Evolutionary conservation across 345 rosid genomes (phyloP).

Genomic region (Angophora floribunda): DNA sequence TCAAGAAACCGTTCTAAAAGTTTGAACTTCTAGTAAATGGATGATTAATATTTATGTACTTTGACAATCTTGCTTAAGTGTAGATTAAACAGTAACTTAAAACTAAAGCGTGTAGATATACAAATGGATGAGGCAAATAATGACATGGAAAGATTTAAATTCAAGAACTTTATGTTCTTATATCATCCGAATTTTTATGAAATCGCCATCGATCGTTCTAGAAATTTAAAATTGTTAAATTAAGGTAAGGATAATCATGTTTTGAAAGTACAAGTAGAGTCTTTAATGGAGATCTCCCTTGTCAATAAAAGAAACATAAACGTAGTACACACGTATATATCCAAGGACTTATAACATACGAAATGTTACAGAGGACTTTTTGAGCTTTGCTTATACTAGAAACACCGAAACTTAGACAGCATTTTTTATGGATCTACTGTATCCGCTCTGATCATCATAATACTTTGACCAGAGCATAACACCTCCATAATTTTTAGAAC

Average conservation of each 20-base stretch:
- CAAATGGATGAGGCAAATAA: no score
- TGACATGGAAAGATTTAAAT: not conserved
- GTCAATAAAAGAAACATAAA: not conserved
- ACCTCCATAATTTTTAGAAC: not conserved
- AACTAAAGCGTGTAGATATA: not conserved
- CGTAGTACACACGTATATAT: not conserved
- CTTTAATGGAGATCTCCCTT: not conserved
- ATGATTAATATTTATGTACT: fast-evolving
- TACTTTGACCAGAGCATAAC: not conserved
- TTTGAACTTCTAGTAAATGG: no score
- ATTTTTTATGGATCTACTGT: not conserved
- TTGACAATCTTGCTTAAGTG: not conserved
- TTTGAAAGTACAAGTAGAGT: not conserved
- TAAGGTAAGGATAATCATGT: not conserved
- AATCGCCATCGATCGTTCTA: fast-evolving
- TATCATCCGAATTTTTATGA: no score
- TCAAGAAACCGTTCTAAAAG: not conserved
- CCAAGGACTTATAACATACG: no score
- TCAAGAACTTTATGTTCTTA: fast-evolving
- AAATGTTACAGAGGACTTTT: fast-evolving
- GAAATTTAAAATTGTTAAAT: no score
- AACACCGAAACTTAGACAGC: not conserved
- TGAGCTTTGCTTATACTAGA: not conserved
- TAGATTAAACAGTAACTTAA: no score
- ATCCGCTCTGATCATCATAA: not conserved